phyloP scores from a whole-genome alignment of 2,329 filamentous ascomycete species.

The Ilyonectria destructans region DNA sequence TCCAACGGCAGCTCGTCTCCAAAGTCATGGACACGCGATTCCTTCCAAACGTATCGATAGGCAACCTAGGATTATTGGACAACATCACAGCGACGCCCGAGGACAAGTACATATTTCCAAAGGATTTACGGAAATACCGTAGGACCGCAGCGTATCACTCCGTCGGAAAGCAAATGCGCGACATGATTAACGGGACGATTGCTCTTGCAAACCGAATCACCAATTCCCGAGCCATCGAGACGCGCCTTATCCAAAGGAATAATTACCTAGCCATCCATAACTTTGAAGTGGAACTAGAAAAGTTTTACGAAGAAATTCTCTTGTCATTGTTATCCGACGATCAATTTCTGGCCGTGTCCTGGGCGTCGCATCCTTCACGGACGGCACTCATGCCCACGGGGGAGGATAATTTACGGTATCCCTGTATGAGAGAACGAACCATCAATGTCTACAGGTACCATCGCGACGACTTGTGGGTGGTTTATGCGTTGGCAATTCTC shows the following conservation, averaged over 20 bases:
- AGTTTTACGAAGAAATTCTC: slow-evolving; percentile 36
- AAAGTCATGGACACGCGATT: slow-evolving; percentile 24
- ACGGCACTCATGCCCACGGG: slow-evolving; percentile 24
- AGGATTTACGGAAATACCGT: slow-evolving; percentile 12
- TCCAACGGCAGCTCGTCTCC: background rate
- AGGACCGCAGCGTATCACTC: slow-evolving; percentile 20
- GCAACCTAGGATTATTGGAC: slow-evolving; percentile 3
- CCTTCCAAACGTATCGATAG: background rate
- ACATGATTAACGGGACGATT: slow-evolving; percentile 22
- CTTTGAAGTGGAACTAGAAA: slow-evolving; percentile 21
- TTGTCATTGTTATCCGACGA: slow-evolving; percentile 41
- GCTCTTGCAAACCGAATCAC: background rate
- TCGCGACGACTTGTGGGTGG: slow-evolving; percentile 22
- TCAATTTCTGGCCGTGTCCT: slow-evolving; percentile 42
- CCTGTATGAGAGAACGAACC: slow-evolving; percentile 30
- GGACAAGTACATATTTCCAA: slow-evolving; percentile 22
- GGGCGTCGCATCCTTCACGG: slow-evolving; percentile 37
- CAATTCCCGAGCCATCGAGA: slow-evolving; percentile 19
- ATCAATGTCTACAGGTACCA: slow-evolving; percentile 40
- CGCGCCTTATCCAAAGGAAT: slow-evolving; percentile 35
- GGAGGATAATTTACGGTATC: slow-evolving; percentile 22
- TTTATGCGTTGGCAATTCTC: slow-evolving; percentile 31
- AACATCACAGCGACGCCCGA: slow-evolving; percentile 5
- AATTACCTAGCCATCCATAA: slow-evolving; percentile 31
- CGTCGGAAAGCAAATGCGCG: slow-evolving; percentile 19